phyloP scores from a whole-genome alignment of 1,284 basidiomycete species.

The Hemileia vastatrix region DNA sequence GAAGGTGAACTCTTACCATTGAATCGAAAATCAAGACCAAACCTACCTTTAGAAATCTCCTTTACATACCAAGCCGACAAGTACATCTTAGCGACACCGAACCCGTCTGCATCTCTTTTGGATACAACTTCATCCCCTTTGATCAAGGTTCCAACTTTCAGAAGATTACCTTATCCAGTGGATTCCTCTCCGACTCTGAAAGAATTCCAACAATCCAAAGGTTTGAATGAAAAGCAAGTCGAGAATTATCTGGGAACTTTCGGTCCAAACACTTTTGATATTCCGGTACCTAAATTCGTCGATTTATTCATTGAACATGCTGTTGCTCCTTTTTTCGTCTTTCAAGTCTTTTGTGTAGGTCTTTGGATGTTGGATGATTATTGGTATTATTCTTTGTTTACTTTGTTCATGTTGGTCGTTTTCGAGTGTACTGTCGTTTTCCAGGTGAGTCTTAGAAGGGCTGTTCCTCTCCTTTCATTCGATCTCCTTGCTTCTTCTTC shows the following conservation, averaged over 20 bases:
- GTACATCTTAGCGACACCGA: conserved; percentile 43
- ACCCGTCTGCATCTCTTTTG: conserved; percentile 34
- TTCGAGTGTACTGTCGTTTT: conserved; percentile 43
- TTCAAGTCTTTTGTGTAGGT: conserved; percentile 44
- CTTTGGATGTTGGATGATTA: conserved; percentile 45
- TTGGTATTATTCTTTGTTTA: conserved; percentile 43
- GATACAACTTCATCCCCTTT: conserved; percentile 35
- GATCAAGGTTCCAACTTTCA: too few species aligned
- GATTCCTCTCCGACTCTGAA: conserved; percentile 34
- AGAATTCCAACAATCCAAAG: conserved; percentile 32
- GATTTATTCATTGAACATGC: conserved; percentile 43
- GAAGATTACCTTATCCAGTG: conserved; percentile 39
- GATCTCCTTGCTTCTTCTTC: not conserved
- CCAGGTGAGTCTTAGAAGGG: conserved; percentile 10
- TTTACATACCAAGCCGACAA: conserved; percentile 45
- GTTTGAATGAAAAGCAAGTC: conserved; percentile 34
- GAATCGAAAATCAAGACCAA: conserved; percentile 26
- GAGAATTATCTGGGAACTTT: conserved; percentile 30
- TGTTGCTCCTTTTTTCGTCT: conserved; percentile 44
- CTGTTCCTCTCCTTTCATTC: not conserved
- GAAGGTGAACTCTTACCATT: conserved; percentile 39
- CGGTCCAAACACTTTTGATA: conserved; percentile 41
- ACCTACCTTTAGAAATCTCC: conserved; percentile 35
- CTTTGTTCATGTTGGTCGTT: conserved; percentile 42
- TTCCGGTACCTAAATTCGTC: conserved; percentile 39